Percentiles rank a stretch among this genome's conserved stretches.
These are phyloP conservation scores for Trichoderma sp. DNA, from an alignment of 2,329 filamentous ascomycete species.

Conservation along the genomic window DNA sequence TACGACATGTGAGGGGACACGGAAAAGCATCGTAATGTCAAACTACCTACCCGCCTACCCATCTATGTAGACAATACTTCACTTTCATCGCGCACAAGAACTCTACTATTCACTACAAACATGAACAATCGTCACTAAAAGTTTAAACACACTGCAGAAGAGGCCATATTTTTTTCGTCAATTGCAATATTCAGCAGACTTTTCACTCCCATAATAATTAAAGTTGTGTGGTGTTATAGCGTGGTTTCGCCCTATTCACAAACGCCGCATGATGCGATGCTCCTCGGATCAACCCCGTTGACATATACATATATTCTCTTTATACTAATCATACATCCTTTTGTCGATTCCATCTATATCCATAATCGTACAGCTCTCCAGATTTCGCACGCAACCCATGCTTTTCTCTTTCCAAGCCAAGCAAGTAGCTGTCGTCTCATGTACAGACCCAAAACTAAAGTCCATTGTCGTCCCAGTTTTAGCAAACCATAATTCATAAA, in stretches of 20 bases:
- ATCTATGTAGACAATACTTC: no score
- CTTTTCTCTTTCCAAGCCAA: background rate
- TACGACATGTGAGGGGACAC: background rate
- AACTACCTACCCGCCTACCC: no score
- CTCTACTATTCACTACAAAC: no score
- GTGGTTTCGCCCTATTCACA: background rate
- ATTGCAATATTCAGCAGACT: no score
- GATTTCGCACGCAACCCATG: background rate
- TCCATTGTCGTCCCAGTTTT: background rate
- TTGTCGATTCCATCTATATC: background rate
- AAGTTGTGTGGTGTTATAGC: no score
- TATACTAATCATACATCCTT: slow-evolving; percentile 11
- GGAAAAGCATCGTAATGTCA: no score
- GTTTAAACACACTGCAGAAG: no score
- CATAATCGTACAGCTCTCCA: background rate
- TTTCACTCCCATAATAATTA: no score
- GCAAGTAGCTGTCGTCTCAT: background rate
- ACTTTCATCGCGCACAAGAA: no score
- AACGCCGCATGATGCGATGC: background rate
- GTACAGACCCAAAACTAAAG: background rate
- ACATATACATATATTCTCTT: background rate
- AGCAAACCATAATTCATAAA: background rate
- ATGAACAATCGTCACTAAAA: no score
- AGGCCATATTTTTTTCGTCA: rapidly evolving
- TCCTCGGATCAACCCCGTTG: background rate